Percentiles rank a stretch among this genome's conserved stretches.
Evolutionary conservation across 1,284 basidiomycete genomes (phyloP).

Genomic region (Rhodotorula glutinis): DNA sequence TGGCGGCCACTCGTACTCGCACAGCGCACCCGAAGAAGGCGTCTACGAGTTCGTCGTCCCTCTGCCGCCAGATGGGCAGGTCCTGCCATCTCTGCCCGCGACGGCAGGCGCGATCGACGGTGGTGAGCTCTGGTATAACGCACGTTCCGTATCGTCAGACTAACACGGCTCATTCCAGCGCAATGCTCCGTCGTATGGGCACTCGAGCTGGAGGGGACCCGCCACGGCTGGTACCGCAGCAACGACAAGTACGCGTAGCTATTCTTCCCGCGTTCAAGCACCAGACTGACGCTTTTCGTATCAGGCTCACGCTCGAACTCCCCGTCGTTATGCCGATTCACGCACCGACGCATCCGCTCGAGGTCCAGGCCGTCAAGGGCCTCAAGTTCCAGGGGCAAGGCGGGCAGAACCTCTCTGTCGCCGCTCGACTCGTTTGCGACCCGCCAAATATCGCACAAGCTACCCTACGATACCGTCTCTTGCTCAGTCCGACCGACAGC

Average conservation of each 20-base stretch:
- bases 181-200: slow-evolving; percentile 9
- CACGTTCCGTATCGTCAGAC: no score
- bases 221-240: slow-evolving; percentile 21
- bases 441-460: neutral
- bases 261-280: neutral
- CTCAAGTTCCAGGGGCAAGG: slow-evolving; percentile 17
- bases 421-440: slow-evolving; percentile 6
- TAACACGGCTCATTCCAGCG: neutral
- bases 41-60: slow-evolving; percentile 25
- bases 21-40: neutral
- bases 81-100: slow-evolving; percentile 10
- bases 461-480: slow-evolving; percentile 10
- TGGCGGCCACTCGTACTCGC: no score
- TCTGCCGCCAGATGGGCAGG: neutral
- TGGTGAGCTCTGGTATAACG: neutral
- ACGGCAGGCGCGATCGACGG: neutral
- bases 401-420: neutral
- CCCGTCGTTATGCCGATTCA: slow-evolving; percentile 19
- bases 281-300: neutral
- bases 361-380: neutral
- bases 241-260: slow-evolving; percentile 21
- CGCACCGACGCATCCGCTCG: no score
- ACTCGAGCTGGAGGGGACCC: slow-evolving; percentile 13
- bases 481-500: slow-evolving; percentile 4
- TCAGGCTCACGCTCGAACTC: slow-evolving; percentile 21